Evolutionary conservation across 192 early-diverging fungal genomes (phyloP), one percentile per base, ranked within the genome.

Genomic region (Coemansia sp.): DNA sequence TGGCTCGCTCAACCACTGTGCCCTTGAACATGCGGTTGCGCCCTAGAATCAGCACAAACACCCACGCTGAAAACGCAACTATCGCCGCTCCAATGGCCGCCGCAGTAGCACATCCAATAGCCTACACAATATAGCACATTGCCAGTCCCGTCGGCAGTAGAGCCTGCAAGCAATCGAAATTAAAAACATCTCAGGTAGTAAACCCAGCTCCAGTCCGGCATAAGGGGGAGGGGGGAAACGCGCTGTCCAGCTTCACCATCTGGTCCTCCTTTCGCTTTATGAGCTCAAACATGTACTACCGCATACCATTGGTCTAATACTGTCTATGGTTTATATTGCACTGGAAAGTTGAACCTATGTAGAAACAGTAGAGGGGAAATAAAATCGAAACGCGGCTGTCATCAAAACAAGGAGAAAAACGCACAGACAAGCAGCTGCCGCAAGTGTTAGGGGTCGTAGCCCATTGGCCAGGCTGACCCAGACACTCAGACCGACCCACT

Each of bases 1-100:
- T 48, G 20, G 73, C 73, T 16, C 62, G 69, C 67, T 72, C 78
- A 16, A 81, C 73, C 10, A 64, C 45, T 5, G 78, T 76, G 38
- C 56, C 73, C 6, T 70, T 73, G 59, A 81, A 81, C 73, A 75
- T 75, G 69, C 78, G 73, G 61, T 72, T 81, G 58, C 69, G 78
- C 5, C 78, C 78, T 11, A 81, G 78, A 8, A 75, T 61, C 66
- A 81, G 62, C n/a, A 75, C 63, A 66, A 69, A 75, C 51, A 81
- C 69, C 73, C 73, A 75, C 38, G 60, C 52, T 20, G 64, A 56
- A 30, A 81, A 66, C 60, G 51, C 63, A n/a, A 26, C 24, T 30
- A 58, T 38, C 26, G 71, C 55, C 41, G 58, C 51, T 1, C 49
- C 41, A 43, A 56, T 70, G 63, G 73, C 75, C 4, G 55, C 16